Evolutionary conservation across 1,139 yeast species (phyloP).

Genomic region (Lodderomyces parapsilosis): DNA sequence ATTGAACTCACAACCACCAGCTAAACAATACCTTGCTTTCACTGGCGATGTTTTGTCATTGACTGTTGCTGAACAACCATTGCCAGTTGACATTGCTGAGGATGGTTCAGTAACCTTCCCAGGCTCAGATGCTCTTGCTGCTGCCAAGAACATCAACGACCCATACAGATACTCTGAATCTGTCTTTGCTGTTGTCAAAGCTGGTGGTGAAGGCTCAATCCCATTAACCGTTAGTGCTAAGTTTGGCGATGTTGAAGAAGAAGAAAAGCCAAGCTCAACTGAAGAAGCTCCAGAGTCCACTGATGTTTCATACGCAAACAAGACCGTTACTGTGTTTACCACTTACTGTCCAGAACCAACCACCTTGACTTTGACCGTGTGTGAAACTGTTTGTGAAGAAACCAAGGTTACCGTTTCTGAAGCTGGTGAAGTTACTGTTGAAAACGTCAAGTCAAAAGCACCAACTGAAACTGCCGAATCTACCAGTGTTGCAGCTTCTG

Average conservation of each 20-base stretch:
- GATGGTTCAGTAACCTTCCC: constrained; percentile 26
- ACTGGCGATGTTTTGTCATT: constrained; percentile 14
- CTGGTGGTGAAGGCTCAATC: constrained; percentile 17
- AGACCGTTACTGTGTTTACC: constrained; percentile 9
- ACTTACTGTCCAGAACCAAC: constrained; percentile 13
- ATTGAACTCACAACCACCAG: constrained; percentile 5
- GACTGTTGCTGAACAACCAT: constrained; percentile 16
- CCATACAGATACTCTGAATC: constrained; percentile 38
- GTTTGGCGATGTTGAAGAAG: constrained; percentile 15
- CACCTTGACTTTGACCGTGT: constrained; percentile 12
- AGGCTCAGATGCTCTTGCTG: constrained; percentile 33
- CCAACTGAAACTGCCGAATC: not conserved
- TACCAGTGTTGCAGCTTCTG: not conserved
- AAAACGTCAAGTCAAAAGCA: not conserved
- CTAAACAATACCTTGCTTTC: constrained; percentile 11
- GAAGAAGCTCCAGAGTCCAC: not conserved
- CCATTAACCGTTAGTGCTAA: constrained; percentile 17
- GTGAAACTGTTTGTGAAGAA: constrained; percentile 8
- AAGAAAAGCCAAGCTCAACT: constrained; percentile 3
- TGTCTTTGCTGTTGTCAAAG: constrained; percentile 24
- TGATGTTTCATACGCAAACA: constrained; percentile 3
- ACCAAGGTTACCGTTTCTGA: constrained; percentile 6
- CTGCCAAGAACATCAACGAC: constrained; percentile 41
- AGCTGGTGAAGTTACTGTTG: constrained; percentile 7
- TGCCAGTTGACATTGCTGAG: constrained; percentile 17